Percentiles rank a stretch among this genome's conserved stretches.
phyloP scores from a whole-genome alignment of 2,329 filamentous ascomycete genomes.

The Annulohypoxylon truncatum region DNA sequence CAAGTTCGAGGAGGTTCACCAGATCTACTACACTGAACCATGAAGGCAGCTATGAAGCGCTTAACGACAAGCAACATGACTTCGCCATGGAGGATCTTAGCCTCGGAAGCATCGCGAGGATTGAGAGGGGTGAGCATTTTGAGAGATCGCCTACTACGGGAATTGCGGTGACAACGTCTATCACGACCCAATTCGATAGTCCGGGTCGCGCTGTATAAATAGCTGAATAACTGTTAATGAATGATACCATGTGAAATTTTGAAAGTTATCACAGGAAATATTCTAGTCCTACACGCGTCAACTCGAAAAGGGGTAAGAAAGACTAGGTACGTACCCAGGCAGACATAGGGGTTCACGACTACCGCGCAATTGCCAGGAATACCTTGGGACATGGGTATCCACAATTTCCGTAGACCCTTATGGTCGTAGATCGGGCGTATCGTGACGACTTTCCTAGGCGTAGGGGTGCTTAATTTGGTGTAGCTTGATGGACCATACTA shows the following conservation, averaged over 20 bases:
- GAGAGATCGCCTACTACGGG: conserved; percentile 2
- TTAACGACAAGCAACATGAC: conserved; percentile 3
- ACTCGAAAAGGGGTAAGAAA: background rate
- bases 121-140: conserved; percentile 1
- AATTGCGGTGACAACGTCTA: conserved; percentile 12
- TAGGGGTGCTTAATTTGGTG: background rate
- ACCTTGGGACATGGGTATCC: background rate
- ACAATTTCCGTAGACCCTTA: background rate
- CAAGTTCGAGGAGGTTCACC: conserved; percentile 11
- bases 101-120: conserved; percentile 1
- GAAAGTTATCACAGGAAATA: background rate
- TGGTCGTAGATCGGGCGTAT: background rate
- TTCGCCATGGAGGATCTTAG: conserved; percentile 7
- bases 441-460: background rate
- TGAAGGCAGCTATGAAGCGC: conserved; percentile 7
- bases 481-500: background rate
- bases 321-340: background rate
- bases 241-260: background rate
- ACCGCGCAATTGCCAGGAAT: background rate
- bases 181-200: conserved; percentile 5
- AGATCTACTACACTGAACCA: conserved; percentile 2
- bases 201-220: conserved; percentile 4
- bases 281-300: background rate
- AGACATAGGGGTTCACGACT: background rate
- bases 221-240: background rate